Percentiles rank a stretch among this genome's conserved stretches.
Evolutionary conservation across 306 rosid genomes (phyloP).

Genomic region (Erythrophleum fordii): DNA sequence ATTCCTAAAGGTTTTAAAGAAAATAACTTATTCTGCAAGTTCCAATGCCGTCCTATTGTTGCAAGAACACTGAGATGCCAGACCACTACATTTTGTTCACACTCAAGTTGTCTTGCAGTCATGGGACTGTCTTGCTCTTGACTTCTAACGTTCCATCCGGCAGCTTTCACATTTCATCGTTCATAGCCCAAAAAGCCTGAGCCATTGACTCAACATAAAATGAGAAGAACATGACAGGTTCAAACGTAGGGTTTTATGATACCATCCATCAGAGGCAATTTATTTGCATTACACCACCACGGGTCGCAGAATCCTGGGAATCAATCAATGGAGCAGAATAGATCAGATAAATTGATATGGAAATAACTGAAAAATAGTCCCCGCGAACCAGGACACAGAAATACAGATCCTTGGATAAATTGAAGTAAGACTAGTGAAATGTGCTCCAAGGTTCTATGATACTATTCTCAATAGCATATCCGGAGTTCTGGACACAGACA

Average conservation of each 20-base stretch:
- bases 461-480: no score
- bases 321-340: no score
- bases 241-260: slow-evolving; percentile 23
- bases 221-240: slow-evolving; percentile 3
- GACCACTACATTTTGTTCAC: neutral
- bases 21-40: neutral
- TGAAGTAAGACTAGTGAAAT: no score
- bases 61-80: slow-evolving; percentile 9
- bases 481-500: no score
- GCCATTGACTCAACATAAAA: slow-evolving; percentile 24
- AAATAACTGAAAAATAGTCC: no score
- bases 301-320: no score
- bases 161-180: neutral
- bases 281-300: no score
- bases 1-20: neutral
- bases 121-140: neutral
- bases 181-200: neutral
- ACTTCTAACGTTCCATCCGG: slow-evolving; percentile 27
- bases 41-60: slow-evolving; percentile 4
- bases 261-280: slow-evolving; percentile 13
- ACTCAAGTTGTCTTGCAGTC: slow-evolving; percentile 2
- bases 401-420: no score
- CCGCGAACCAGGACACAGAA: no score
- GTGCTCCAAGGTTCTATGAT: no score
- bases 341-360: no score